Percentiles rank a stretch among this genome's conserved stretches.
phyloP scores from a whole-genome alignment of 2,329 filamentous ascomycete species.

The Westerdykella sp. region DNA sequence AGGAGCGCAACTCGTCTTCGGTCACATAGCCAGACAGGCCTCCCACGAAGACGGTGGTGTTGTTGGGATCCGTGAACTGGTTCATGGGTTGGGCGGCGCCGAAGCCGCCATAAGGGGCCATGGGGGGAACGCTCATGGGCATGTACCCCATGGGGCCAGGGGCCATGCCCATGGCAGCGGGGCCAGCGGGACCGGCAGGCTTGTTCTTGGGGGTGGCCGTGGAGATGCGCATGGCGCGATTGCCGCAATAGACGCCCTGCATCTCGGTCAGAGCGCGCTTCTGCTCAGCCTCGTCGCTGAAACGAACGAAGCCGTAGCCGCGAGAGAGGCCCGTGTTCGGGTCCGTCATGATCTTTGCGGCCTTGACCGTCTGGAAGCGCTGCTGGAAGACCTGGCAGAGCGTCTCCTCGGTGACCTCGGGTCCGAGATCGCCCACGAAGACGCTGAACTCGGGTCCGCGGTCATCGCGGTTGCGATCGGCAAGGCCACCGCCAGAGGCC shows the following conservation, averaged over 20 bases:
- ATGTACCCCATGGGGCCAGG: constrained; percentile 52
- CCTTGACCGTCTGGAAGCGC: constrained; percentile 94
- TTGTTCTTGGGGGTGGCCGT: constrained; percentile 97
- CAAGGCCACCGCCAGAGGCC: constrained; percentile 92
- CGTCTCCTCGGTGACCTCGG: constrained; percentile 98
- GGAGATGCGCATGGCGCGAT: constrained; percentile 96
- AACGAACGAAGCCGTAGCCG: constrained; percentile 96
- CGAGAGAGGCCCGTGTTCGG: constrained; percentile 96
- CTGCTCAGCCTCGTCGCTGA: constrained; percentile 91
- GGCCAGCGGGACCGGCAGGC: constrained; percentile 49
- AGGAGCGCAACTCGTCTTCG: constrained; percentile 97
- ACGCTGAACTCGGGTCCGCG: constrained; percentile 95
- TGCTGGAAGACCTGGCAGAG: constrained; percentile 88
- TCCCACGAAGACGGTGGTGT: constrained; percentile 97
- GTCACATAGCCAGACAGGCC: constrained; percentile 97
- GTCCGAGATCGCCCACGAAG: constrained; percentile 95
- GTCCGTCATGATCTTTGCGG: constrained; percentile 99
- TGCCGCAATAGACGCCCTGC: constrained; percentile 99
- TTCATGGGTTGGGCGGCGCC: constrained; percentile 82
- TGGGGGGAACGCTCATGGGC: constrained; percentile 62
- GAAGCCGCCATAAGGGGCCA: constrained; percentile 53
- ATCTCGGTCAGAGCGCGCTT: constrained; percentile 94
- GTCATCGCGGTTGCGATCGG: constrained; percentile 88
- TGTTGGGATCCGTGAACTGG: constrained; percentile 99
- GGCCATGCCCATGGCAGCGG: constrained; percentile 50